Conservation (phyloP, 2,329 filamentous ascomycete genomes). For the Gyromitra esculenta region DNA sequence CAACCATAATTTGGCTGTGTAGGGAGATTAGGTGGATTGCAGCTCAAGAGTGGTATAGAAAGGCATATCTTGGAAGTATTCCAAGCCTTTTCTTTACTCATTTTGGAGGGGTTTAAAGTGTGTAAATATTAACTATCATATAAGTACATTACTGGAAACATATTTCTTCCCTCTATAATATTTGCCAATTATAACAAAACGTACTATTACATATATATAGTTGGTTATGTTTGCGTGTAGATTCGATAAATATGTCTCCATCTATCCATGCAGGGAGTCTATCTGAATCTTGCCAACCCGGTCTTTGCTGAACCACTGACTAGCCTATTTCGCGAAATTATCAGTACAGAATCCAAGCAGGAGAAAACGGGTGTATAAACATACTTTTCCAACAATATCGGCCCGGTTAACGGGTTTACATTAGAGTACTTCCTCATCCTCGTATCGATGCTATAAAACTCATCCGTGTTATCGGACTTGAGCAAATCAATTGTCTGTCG, state of each 20-base stretch:
- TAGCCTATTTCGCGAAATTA: constrained; percentile 23
- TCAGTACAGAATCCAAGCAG: background rate
- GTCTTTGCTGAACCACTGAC: constrained; percentile 43
- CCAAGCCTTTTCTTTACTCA: too few species aligned
- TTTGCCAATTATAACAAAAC: background rate
- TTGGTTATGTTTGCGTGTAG: background rate
- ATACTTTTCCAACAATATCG: constrained; percentile 89
- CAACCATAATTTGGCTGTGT: background rate
- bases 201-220: background rate
- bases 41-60: too few species aligned
- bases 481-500: constrained; percentile 91
- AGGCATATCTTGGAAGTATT: too few species aligned
- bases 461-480: constrained; percentile 85
- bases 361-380: constrained; percentile 54
- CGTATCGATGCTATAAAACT: constrained; percentile 92
- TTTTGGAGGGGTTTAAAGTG: background rate
- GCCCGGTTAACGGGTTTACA: constrained; percentile 90
- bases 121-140: background rate
- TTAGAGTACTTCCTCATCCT: constrained; percentile 93
- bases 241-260: background rate
- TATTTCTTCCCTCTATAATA: background rate
- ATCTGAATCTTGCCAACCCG: constrained; percentile 47
- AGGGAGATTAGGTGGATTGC: background rate
- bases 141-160: background rate
- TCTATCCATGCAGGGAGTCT: background rate